phyloP scores from a whole-genome alignment of 1,139 yeast species.

The Lodderomyces parapsilosis region DNA sequence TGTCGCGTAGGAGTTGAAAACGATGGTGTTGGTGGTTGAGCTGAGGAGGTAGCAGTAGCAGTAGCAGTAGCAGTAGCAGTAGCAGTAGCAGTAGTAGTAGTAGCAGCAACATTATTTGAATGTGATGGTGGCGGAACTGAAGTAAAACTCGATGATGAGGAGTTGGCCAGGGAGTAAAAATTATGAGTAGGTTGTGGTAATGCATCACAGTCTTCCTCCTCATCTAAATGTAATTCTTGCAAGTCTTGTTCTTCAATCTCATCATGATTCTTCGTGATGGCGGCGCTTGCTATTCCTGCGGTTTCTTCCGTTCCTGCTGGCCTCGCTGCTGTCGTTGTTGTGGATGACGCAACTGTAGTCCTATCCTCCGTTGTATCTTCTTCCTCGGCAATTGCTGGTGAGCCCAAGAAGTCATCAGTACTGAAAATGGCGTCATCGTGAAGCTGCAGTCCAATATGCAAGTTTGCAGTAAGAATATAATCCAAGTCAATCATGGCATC shows the following conservation, averaged over 20 bases:
- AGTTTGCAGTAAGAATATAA: constrained; percentile 48
- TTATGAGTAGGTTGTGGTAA: constrained; percentile 11
- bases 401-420: constrained; percentile 35
- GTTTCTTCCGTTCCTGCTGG: no score
- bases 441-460: constrained; percentile 24
- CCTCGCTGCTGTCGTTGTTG: not conserved
- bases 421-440: constrained; percentile 14
- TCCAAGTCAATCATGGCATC: constrained; percentile 66
- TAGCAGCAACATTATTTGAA: constrained; percentile 22
- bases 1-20: constrained; percentile 20
- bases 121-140: constrained; percentile 31
- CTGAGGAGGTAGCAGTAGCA: constrained; percentile 16
- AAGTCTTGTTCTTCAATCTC: constrained; percentile 24
- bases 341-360: constrained; percentile 4
- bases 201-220: constrained; percentile 20
- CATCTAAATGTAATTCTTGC: constrained; percentile 19
- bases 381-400: constrained; percentile 28
- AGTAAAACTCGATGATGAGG: constrained; percentile 36
- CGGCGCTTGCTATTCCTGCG: constrained; percentile 14
- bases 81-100: constrained; percentile 27
- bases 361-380: constrained; percentile 26
- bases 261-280: constrained; percentile 10
- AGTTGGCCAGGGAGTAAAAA: constrained; percentile 32
- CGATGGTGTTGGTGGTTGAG: constrained; percentile 3
- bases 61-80: constrained; percentile 33